These are phyloP conservation scores for Alternaria rosae DNA, from an alignment of 2,329 filamentous ascomycete genomes.

Conservation along the genomic window DNA sequence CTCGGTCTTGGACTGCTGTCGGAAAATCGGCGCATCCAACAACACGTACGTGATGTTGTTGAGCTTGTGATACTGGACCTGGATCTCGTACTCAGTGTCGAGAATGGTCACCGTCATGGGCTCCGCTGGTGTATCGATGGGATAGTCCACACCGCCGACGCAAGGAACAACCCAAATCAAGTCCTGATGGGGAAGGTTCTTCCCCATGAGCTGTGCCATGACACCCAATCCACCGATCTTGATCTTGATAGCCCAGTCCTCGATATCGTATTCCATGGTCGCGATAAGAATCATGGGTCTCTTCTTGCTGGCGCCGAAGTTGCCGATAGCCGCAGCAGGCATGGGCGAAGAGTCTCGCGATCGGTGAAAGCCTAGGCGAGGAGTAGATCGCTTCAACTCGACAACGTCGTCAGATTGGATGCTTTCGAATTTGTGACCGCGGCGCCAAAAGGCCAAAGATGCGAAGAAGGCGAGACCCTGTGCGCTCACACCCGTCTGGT, in stretches of 20 bases:
- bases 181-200: not conserved
- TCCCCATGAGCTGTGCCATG: not conserved
- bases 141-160: not conserved
- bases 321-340: not conserved
- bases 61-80: slow-evolving; percentile 69
- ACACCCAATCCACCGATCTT: not conserved
- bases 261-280: not conserved
- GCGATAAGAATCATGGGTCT: not conserved
- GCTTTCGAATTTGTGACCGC: not conserved
- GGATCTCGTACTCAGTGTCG: slow-evolving; percentile 66
- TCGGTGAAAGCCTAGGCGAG: not conserved
- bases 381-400: not conserved
- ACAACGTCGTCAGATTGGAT: not conserved
- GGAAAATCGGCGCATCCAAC: slow-evolving; percentile 66
- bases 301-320: not conserved
- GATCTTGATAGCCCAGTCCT: not conserved
- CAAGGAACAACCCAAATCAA: not conserved
- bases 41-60: slow-evolving; percentile 74
- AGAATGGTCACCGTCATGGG: slow-evolving; percentile 70
- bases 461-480: not conserved
- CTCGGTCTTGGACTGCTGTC: not conserved
- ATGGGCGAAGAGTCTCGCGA: not conserved
- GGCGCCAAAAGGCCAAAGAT: not conserved
- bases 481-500: not conserved
- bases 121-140: slow-evolving; percentile 53